Evolutionary conservation across 768 basidiomycete species (phyloP), one percentile per base, ranked within the genome.

Genomic region (Boletus patriciae): DNA sequence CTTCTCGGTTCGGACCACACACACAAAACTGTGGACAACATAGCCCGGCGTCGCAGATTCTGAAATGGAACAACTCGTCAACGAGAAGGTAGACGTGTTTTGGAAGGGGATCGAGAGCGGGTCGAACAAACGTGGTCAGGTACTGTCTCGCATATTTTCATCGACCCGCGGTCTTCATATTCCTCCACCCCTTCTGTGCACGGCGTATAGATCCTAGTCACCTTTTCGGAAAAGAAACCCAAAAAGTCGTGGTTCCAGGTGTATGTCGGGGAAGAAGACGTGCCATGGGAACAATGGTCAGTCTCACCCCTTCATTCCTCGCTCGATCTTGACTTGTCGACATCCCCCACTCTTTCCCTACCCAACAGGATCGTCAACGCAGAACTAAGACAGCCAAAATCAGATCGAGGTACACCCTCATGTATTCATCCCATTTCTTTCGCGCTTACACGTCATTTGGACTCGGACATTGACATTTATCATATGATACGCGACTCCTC

Each of bases 221-320:
- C 85, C 0, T 84, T 93, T 59, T 87, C 88, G 2, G 90, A 92
- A 68, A 88, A 86, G 68, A 80, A 83, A 46, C 82, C 83, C 11
- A 87, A 86, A 72, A 92, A 90, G 71, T 81, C 83, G 16, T 92
- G 90, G 90, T 89, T 91, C 62, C 80, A 80, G 50, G 82, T 83
- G 12, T 85, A 85, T 40, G 77, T 80, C 62, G 85, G 80, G 2
- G 88, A 93, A 73, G 91, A 93, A 67, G 89, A 92, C 25, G 83
- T 92, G 15, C 84, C 90, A 50, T 93, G 91, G 91, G 92, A 93
- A 68, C 85, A 90, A 72, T 93, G 91, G 91, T 90, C 13, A 7
- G 76, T 62, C 25, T 23, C 44, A 15, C 23, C 6, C 44, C 44
- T 36, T 15, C n/a, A 36, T 46, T 40, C 31, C 38, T 52, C 43